These are phyloP conservation scores for Mycena venus DNA, from an alignment of 768 basidiomycete genomes.

Conservation along the genomic window DNA sequence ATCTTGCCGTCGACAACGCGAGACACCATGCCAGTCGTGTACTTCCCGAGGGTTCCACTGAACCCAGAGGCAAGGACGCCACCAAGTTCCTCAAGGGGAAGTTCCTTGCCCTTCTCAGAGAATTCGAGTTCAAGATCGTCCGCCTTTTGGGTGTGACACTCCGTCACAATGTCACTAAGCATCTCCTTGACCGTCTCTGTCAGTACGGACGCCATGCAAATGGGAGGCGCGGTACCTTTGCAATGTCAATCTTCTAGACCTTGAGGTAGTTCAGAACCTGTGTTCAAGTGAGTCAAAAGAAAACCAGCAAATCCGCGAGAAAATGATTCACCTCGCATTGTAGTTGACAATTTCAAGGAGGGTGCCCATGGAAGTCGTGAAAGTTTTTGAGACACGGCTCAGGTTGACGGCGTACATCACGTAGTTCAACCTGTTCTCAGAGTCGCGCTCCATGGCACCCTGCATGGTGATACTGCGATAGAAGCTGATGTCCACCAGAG, in stretches of 20 bases:
- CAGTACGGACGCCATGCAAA: background rate
- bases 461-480: slow-evolving; percentile 99
- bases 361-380: slow-evolving; percentile 82
- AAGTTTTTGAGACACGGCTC: slow-evolving; percentile 92
- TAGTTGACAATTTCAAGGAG: slow-evolving; percentile 99
- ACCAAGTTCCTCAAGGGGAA: slow-evolving; percentile 96
- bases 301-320: background rate
- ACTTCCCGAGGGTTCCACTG: slow-evolving; percentile 90
- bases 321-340: slow-evolving; percentile 78
- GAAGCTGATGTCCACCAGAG: slow-evolving; percentile 98
- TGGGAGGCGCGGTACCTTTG: slow-evolving; percentile 67
- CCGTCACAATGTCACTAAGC: slow-evolving; percentile 91
- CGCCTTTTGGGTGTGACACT: slow-evolving; percentile 79
- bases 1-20: slow-evolving; percentile 97
- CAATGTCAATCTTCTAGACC: slow-evolving; percentile 94
- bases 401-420: slow-evolving; percentile 99
- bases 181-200: slow-evolving; percentile 97
- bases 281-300: slow-evolving; percentile 22
- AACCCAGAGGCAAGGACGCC: slow-evolving; percentile 86
- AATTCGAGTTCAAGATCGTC: slow-evolving; percentile 97
- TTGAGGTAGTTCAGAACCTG: slow-evolving; percentile 98
- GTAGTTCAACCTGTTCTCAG: slow-evolving; percentile 93
- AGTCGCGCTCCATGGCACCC: slow-evolving; percentile 96
- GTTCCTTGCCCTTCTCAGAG: slow-evolving; percentile 97
- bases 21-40: slow-evolving; percentile 90